Base-by-base conservation (phyloP, 164 flowering plant genomes). In the Kalanchoe fedtschenkoi region DNA sequence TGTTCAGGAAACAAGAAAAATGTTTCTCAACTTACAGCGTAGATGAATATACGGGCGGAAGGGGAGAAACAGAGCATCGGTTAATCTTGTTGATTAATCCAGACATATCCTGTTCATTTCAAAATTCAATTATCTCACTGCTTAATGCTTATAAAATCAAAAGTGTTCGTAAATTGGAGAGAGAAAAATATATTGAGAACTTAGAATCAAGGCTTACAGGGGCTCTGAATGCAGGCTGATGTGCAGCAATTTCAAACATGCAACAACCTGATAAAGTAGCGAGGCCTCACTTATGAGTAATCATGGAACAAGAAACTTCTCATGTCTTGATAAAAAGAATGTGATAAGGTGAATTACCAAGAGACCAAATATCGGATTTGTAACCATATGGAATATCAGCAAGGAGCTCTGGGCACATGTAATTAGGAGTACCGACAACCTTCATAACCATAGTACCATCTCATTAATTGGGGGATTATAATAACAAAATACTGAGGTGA, bases 231-330 rank as follows among this genome's bases (percentile, higher is more conserved):
- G 97, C 84, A 33, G 87, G 87, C 66, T 80, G 84, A 71, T 91
- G 97, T 35, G 97, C 88, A 46, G 93, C 89, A 13, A 88, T 88
- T 75, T 91, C 97, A 72, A 86, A 91, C 83, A 91, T 81, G 47
- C 93, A 88, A 69, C 97, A 86, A 65, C 96, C 97, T 87, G 77
- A n/a, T 26, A 62, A 33, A 64, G 56, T 42, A 65, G 62, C 10
- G 42, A 14, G 33, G 66, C 28, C 24, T 61, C 41, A 68, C 46
- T 30, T 34, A 14, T 38, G 26, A n/a, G 11, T 9, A n/a, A 58
- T 58, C 28, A 24, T 33, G 22, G 15, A 32, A 26, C 61, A 65
- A 4, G 26, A 21, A 28, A 43, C 26, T 43, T 39, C 38, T n/a
- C 2, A 53, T 51, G 39, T n/a, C 19, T 29, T 1, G 51, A n/a